Evolutionary conservation across 2,329 filamentous ascomycete genomes (phyloP), one percentile per base, ranked within the genome.

Genomic region (Sporothrix dimorphospora): DNA sequence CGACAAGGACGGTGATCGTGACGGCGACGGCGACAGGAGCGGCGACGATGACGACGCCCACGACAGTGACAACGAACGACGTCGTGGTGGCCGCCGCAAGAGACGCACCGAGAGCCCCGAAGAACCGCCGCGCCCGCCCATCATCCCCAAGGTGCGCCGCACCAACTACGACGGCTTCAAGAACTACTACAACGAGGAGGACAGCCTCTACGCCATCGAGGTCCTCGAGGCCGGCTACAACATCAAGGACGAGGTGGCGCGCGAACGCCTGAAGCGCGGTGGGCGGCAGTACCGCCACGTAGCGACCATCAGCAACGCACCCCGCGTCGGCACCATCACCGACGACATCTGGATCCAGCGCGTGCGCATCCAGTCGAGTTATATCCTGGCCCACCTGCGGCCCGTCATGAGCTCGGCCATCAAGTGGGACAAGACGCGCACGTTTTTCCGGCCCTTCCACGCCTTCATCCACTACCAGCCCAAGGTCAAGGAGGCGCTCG

Each of bases 91-190:
- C 9, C 49, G 51, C 38, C 51, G 38, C 14, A 59, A 69, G 24
- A 30, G 19, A 1, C 67, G 67, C n/a, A 9, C 67, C 12, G 47
- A 65, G 2, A 69, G 45, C 55, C 21, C 30, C 6, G 5, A 8
- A 0, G 19, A 69, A 9, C 59, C 68, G 5, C 45, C 12, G 2
- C 42, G n/a, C 7, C 16, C 85, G 24, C 80, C 81, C 1, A 78
- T 79, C 34, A 80, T 82, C n/a, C 79, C 81, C 66, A 81, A 79
- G 73, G 79, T 82, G 16, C 71, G 71, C 65, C 53, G 65, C 9
- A 72, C 71, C 70, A 81, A 82, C 76, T 83, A 83, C 71, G 81
- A 83, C 74, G 79, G 81, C 75, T 84, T 83, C 77, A 84, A 83
- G 76, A 84, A 84, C 73, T 72, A 65, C n/a, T 73, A 69, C 21